Evolutionary conservation across 2,329 filamentous ascomycete genomes (phyloP).

Genomic region (Aspergillus bombycis): DNA sequence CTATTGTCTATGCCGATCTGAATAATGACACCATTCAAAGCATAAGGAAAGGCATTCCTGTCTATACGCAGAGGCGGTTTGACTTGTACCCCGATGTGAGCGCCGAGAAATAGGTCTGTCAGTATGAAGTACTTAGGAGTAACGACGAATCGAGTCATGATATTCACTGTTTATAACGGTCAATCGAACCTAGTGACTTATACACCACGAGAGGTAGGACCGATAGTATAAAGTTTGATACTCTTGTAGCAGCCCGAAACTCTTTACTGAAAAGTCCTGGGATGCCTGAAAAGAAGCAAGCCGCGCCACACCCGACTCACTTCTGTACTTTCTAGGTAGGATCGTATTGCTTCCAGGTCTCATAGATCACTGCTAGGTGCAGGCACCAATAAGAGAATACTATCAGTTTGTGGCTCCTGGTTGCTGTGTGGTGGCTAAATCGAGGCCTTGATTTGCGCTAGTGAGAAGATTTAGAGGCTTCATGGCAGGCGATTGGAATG

Average conservation of each 20-base stretch:
- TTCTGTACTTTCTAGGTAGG: no score
- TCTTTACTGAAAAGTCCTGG: not conserved
- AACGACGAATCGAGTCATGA: not conserved
- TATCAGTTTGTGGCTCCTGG: no score
- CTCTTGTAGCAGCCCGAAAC: not conserved
- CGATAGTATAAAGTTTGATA: not conserved
- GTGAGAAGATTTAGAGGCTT: not conserved
- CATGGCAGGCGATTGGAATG: not conserved
- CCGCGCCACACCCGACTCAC: no score
- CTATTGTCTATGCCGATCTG: conserved; percentile 74
- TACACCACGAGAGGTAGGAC: not conserved
- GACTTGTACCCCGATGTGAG: conserved; percentile 95
- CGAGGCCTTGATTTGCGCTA: no score
- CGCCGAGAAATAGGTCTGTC: conserved; percentile 42
- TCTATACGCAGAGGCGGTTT: conserved; percentile 83
- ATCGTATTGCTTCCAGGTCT: no score
- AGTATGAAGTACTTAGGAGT: not conserved
- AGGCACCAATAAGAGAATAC: no score
- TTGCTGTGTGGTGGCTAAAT: no score
- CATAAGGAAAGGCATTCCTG: conserved; percentile 79
- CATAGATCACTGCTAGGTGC: no score
- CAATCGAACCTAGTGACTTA: not conserved
- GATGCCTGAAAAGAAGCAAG: not conserved
- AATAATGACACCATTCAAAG: conserved; percentile 70
- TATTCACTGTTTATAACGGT: not conserved